Conservation (phyloP, 192 early-diverging fungal species). For the Coemansia guatemalensis region DNA sequence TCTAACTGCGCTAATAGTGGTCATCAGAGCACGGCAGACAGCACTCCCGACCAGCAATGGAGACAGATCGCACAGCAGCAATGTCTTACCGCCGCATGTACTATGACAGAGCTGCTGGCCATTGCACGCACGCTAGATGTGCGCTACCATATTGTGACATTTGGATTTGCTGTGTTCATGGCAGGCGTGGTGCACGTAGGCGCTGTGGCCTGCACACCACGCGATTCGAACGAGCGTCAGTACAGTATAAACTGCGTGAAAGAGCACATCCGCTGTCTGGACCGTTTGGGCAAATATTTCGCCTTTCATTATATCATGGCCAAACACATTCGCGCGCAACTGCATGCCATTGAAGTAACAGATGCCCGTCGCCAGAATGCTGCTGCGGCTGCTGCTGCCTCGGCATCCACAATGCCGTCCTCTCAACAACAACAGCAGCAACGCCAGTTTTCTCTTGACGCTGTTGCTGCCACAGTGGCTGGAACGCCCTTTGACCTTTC, state of each 20-base stretch:
- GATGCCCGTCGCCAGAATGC: slow-evolving; percentile 15
- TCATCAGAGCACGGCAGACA: neutral
- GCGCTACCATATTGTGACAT: slow-evolving; percentile 50
- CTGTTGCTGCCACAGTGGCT: neutral
- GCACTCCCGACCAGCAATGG: slow-evolving; percentile 32
- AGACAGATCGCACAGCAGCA: slow-evolving; percentile 50
- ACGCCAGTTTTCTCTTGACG: neutral
- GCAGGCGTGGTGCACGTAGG: slow-evolving; percentile 53
- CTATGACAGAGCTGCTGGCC: slow-evolving; percentile 48
- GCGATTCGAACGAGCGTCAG: slow-evolving; percentile 46
- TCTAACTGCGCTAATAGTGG: neutral
- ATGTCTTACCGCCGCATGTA: slow-evolving; percentile 51
- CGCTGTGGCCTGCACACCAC: slow-evolving; percentile 42
- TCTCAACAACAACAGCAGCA: slow-evolving; percentile 4
- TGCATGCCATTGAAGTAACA: slow-evolving; percentile 40
- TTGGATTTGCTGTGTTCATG: slow-evolving; percentile 54
- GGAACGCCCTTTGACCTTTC: neutral
- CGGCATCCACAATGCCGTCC: neutral
- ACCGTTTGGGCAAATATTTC: slow-evolving; percentile 50
- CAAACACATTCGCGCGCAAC: slow-evolving; percentile 53
- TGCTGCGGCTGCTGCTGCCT: slow-evolving; percentile 12
- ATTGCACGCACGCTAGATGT: slow-evolving; percentile 39
- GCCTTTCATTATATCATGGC: slow-evolving; percentile 55
- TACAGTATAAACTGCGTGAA: slow-evolving; percentile 53
- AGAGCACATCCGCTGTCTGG: slow-evolving; percentile 46